phyloP scores from a whole-genome alignment of 2,329 filamentous ascomycete species.

The Tolypocladium cylindrosporum region DNA sequence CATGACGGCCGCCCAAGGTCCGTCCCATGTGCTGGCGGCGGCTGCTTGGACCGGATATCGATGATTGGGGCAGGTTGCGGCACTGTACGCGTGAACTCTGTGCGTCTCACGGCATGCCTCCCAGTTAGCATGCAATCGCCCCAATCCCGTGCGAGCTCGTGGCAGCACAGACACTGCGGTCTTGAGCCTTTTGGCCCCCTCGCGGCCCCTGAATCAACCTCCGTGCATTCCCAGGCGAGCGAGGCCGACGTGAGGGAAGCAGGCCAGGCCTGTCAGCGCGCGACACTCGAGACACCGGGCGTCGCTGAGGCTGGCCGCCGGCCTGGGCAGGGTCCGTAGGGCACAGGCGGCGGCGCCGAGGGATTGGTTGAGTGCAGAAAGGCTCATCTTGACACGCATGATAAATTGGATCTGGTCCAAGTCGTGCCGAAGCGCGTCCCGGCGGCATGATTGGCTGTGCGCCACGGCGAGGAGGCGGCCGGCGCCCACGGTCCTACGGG shows the following conservation, averaged over 20 bases:
- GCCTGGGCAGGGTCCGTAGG: background rate
- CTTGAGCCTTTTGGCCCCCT: background rate
- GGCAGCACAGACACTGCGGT: background rate
- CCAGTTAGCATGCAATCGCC: background rate
- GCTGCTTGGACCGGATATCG: background rate
- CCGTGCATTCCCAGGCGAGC: background rate
- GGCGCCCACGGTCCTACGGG: background rate
- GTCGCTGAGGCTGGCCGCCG: background rate
- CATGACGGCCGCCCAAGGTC: background rate
- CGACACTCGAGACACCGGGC: background rate
- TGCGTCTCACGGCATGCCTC: background rate
- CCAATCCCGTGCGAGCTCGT: background rate
- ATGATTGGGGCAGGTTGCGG: background rate
- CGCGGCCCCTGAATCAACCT: background rate
- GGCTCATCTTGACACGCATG: slow-evolving; percentile 13
- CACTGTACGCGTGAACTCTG: background rate
- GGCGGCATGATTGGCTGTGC: slow-evolving; percentile 5
- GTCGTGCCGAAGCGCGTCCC: slow-evolving; percentile 9
- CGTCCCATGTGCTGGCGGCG: too few relatives aligned
- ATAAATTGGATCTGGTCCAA: slow-evolving; percentile 5
- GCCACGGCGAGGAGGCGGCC: background rate
- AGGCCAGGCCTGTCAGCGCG: background rate
- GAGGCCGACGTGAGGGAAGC: background rate
- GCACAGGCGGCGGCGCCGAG: slow-evolving; percentile 1
- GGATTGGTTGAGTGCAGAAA: slow-evolving; percentile 5